Evolutionary conservation across 352 stramenopile species (phyloP), one percentile per base, ranked within the genome.

Genomic region (Globisporangium alternatum): DNA sequence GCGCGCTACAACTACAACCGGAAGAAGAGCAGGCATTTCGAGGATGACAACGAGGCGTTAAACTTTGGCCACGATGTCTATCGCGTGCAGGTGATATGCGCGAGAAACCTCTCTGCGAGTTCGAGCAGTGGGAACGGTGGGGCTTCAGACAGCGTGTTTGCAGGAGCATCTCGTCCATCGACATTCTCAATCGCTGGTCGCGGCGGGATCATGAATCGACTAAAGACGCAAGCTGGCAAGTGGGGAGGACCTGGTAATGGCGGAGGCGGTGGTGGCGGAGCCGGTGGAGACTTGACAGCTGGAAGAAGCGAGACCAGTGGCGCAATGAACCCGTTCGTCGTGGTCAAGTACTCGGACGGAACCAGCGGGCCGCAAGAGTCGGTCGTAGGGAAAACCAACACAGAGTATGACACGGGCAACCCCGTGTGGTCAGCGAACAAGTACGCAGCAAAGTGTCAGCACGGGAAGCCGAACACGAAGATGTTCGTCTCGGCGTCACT

Each of bases 361-460:
- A 65, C 78, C 19, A 69, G 64, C 61, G 80, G 70, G 37, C 80
- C 77, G 21, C 71, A 80, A 6, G 85, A 91, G 44, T 80, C 74
- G 28, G 66, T 82, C 2, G 81, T 96, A 19, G 87, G 87, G 6
- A 87, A 85, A 67, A 96, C 87, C 1, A 96, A 96, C 65, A 96
- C 87, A 0, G 87, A 96, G 63, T 96, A 96, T 44, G 83, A 93
- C 37, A 80, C 74, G 5, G 63, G 71, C 3, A 69, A 85, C 56
- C 87, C 87, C 0, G 74, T 91, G 9, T 96, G 82, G 72, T 92
- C 83, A 10, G 79, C 75, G 17, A 95, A 95, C 70, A 86, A 86
- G 56, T 74, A 69, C 33, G 65, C 71, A 7, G 15, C 69, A 0
- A 88, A 80, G 54, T 95, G 86, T 54, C 77, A 81, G 10, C 85